A percentile compares a stretch with the other conserved stretches of the same genome.
Evolutionary conservation across 495 filamentous ascomycete species (phyloP).

Genomic region (Hypoxylon subgilvum): DNA sequence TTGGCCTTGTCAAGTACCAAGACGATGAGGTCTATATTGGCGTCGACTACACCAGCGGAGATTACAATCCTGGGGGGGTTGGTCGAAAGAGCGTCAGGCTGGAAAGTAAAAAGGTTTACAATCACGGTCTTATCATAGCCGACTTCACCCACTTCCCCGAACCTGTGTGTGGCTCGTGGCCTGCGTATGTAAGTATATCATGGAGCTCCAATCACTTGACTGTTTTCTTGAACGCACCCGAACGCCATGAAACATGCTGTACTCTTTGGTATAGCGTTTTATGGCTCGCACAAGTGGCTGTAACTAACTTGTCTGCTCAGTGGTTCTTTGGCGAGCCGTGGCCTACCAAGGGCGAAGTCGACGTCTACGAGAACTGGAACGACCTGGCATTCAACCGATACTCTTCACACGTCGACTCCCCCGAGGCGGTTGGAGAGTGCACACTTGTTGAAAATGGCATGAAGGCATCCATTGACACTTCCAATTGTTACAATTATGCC

Average conservation of each 20-base stretch:
- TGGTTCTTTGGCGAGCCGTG: constrained; percentile 80
- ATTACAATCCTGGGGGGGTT: constrained; percentile 18
- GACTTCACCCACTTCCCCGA: constrained; percentile 76
- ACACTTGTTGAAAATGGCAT: constrained; percentile 53
- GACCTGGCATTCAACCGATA: constrained; percentile 66
- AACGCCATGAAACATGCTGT: too few species aligned
- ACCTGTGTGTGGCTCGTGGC: constrained; percentile 66
- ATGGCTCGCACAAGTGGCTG: neutral
- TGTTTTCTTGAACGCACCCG: too few species aligned
- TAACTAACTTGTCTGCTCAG: constrained; percentile 41
- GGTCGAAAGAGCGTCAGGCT: constrained; percentile 73
- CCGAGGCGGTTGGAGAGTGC: constrained; percentile 64
- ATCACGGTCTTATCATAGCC: constrained; percentile 71
- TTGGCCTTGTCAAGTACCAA: constrained; percentile 60
- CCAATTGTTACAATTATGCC: constrained; percentile 62
- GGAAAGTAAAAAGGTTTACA: constrained; percentile 68
- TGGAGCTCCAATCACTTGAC: neutral
- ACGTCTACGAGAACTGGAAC: constrained; percentile 89
- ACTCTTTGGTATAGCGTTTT: too few species aligned
- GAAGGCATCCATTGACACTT: constrained; percentile 53
- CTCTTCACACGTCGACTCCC: constrained; percentile 73
- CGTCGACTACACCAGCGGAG: constrained; percentile 46
- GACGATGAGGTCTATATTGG: constrained; percentile 56
- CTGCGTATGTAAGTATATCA: constrained; percentile 48
- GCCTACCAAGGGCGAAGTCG: constrained; percentile 82